Conservation (phyloP, 129 eudicot genomes). For the Pittosporum tobira region DNA sequence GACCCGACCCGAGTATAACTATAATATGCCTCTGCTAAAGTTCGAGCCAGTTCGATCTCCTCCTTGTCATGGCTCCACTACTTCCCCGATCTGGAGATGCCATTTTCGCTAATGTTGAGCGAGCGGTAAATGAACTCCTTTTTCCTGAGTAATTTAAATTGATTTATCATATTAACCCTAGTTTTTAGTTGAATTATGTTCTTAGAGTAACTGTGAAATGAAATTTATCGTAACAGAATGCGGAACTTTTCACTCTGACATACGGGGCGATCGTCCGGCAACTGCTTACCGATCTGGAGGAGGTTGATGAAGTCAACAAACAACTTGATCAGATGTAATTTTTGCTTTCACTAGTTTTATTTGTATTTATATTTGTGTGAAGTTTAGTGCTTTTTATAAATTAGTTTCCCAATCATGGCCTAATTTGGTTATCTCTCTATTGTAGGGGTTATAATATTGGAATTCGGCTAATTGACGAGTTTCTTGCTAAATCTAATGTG, state of each 20-base stretch:
- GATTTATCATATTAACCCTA: too few relatives aligned
- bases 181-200: too few relatives aligned
- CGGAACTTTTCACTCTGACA: constrained; percentile 83
- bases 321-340: constrained; percentile 94
- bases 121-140: constrained; percentile 53
- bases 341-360: background rate
- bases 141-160: too few relatives aligned
- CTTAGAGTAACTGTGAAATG: background rate
- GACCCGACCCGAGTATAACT: too few relatives aligned
- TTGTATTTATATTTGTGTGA: background rate
- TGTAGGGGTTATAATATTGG: constrained; percentile 97
- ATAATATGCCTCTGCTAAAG: too few relatives aligned
- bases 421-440: constrained; percentile 9
- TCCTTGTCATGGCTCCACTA: constrained; percentile 56
- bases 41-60: too few relatives aligned
- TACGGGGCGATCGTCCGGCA: constrained; percentile 95
- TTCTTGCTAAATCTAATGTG: constrained; percentile 83
- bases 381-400: background rate
- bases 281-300: constrained; percentile 90
- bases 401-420: background rate
- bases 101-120: constrained; percentile 77
- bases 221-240: constrained; percentile 33
- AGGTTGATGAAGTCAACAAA: constrained; percentile 93
- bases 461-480: constrained; percentile 80
- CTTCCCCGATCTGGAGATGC: constrained; percentile 91